Base-by-base conservation (phyloP, 1,284 basidiomycete species). In the Phaffia rhodozyma region DNA sequence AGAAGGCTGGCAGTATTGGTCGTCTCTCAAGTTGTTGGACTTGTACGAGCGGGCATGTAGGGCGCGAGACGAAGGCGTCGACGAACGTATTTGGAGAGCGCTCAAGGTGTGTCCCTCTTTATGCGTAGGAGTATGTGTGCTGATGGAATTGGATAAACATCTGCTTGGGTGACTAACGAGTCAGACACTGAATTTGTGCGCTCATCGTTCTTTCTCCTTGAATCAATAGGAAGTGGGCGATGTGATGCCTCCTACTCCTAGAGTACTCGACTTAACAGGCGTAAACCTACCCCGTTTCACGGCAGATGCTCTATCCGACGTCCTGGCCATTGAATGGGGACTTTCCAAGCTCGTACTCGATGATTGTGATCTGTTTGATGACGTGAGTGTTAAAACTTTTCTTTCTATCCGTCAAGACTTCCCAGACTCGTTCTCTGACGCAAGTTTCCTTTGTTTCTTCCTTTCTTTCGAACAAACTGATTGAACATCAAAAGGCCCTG, bases 321-420 rank as follows among this genome's bases (percentile, higher is more conserved):
- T 94, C 16, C 84, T 96, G 66, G 84, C 84, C 7, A 85, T 93
- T 66, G 89, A 93, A 73, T 94, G 90, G 86, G 90, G 89, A 0
- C 78, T 94, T 25, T 80, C 85, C 48, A 91, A 89, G 69, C 76
- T 93, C 29, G 84, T 86, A 0, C 81, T 93, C 65, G 84, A 87
- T 62, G 85, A 90, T 75, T 86, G 87, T 74, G 82, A 85, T 75
- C 74, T 94, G 53, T 85, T 88, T 66, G 89, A 94, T 60, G 80
- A 82, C 64, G 89, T 89, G 69, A 66, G 82, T 75, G 30, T 66
- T 21, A 61, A 29, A 48, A 34, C 7, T 54, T 16, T 9, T 57
- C 32, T 48, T 29, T 29, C 7, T n/a, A 18, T 23, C 30, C 30
- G 16, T 58, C 18, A 49, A n/a, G 30, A 64, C 56, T 53, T 66